Conservation (phyloP, 2,329 filamentous ascomycete species). For the Aaosphaeria arxii region DNA sequence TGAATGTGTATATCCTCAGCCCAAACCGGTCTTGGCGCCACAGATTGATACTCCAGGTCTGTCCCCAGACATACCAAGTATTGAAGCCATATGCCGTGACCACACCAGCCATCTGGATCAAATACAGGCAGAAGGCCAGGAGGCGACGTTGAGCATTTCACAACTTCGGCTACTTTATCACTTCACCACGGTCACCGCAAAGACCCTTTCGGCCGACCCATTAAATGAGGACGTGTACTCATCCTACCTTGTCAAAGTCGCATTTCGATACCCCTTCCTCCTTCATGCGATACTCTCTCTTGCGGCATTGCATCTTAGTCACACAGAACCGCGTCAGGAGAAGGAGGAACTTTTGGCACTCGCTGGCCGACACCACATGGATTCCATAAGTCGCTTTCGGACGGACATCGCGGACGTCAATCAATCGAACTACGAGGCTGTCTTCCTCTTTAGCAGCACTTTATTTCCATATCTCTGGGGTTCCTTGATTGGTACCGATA, state of each 20-base stretch:
- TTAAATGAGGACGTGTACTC: slow-evolving; percentile 16
- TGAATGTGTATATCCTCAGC: slow-evolving; percentile 21
- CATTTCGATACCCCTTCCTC: slow-evolving; percentile 43
- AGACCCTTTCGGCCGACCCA: slow-evolving; percentile 15
- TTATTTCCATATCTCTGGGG: slow-evolving; percentile 22
- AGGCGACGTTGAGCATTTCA: slow-evolving; percentile 16
- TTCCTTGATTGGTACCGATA: slow-evolving; percentile 6
- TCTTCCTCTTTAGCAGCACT: slow-evolving; percentile 20
- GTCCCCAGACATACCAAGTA: slow-evolving; percentile 9
- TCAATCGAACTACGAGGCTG: slow-evolving; percentile 38
- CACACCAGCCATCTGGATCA: slow-evolving; percentile 8
- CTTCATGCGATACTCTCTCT: slow-evolving; percentile 44
- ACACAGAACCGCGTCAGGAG: slow-evolving; percentile 19
- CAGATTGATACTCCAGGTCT: slow-evolving; percentile 5
- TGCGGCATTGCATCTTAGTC: slow-evolving; percentile 43
- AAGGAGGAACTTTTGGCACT: slow-evolving; percentile 11
- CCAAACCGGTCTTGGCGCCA: slow-evolving; percentile 7
- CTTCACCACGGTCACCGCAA: slow-evolving; percentile 25
- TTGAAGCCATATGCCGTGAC: slow-evolving; percentile 13
- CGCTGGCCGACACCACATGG: slow-evolving; percentile 18
- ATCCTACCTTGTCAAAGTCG: slow-evolving; percentile 26
- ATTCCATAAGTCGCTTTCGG: slow-evolving; percentile 16
- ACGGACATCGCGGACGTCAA: slow-evolving; percentile 28
- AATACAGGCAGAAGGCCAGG: slow-evolving; percentile 9
- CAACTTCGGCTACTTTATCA: slow-evolving; percentile 30